Conservation (phyloP, 345 rosid species). For the Reutealis trisperma region DNA sequence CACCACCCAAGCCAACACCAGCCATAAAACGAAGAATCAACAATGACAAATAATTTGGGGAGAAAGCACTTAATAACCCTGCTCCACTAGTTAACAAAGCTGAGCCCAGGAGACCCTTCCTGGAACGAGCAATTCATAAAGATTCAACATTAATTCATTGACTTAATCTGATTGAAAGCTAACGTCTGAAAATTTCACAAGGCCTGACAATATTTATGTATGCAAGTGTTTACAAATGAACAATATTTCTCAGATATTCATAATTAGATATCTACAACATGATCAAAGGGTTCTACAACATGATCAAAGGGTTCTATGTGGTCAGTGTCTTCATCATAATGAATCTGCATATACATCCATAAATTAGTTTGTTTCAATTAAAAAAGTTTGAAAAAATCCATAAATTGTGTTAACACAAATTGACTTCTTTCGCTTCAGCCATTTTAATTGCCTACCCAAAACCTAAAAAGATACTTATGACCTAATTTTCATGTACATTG, state of each 20-base stretch:
- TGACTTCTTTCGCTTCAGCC: too few relatives aligned
- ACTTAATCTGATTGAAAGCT: background rate
- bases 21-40: constrained; percentile 23
- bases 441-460: too few relatives aligned
- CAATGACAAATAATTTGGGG: constrained; percentile 25
- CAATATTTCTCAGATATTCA: background rate
- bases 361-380: too few relatives aligned
- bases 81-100: constrained; percentile 27
- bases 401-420: too few relatives aligned
- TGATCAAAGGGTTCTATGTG: too few relatives aligned
- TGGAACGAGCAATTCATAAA: background rate
- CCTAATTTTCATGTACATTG: too few relatives aligned
- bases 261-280: background rate
- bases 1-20: constrained; percentile 32
- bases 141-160: background rate
- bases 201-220: background rate
- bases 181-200: background rate
- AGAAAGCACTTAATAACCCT: constrained; percentile 28
- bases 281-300: background rate
- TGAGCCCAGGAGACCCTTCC: constrained; percentile 24
- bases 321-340: too few relatives aligned
- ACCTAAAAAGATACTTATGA: too few relatives aligned
- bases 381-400: too few relatives aligned
- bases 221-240: background rate
- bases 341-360: too few relatives aligned